These are phyloP conservation scores for Diplotaxis tenuifolia DNA, from an alignment of 345 rosid species.

Conservation along the genomic window DNA sequence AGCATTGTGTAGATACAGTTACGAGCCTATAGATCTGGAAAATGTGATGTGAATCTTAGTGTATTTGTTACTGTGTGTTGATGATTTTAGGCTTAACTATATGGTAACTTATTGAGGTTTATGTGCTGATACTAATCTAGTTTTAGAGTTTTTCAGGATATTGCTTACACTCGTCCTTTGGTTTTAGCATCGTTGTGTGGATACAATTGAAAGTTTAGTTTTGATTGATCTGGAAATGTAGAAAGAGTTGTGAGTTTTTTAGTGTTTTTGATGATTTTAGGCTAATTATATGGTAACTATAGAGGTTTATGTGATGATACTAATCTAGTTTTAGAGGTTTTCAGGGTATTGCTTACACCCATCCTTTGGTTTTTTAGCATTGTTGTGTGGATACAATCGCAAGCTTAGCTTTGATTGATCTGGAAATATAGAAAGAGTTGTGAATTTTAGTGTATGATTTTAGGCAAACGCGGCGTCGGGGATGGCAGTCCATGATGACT, in stretches of 20 bases:
- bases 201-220: background rate
- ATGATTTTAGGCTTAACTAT: no score
- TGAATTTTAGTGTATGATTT: background rate
- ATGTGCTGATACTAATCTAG: background rate
- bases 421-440: background rate
- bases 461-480: conserved; percentile 61
- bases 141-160: no score
- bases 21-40: no score
- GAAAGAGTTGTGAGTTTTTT: conserved; percentile 8
- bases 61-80: no score
- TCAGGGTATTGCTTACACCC: background rate
- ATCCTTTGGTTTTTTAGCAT: background rate
- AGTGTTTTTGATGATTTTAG: no score
- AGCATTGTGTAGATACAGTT: no score
- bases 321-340: no score
- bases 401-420: background rate
- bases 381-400: background rate
- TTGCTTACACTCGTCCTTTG: background rate
- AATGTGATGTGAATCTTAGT: no score
- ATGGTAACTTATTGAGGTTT: background rate
- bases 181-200: background rate
- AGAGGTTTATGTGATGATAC: background rate
- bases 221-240: background rate
- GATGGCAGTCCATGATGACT: conserved; percentile 60
- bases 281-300: background rate